phyloP scores from a whole-genome alignment of 257 asterid genomes.

The Lavandula angustifolia region DNA sequence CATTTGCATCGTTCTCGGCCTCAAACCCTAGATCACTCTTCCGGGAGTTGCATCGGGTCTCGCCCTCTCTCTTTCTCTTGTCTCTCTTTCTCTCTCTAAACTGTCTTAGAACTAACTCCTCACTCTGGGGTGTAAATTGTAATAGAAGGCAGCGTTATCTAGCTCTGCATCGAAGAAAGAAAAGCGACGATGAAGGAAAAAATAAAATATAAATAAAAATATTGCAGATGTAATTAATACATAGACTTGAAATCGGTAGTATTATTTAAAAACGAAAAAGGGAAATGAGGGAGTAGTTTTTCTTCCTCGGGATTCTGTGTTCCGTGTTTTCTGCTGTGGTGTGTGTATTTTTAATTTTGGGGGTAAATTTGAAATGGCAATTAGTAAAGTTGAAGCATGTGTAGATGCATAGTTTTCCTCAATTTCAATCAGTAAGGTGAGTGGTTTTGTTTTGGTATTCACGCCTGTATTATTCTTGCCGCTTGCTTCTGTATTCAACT shows the following conservation, averaged over 20 bases:
- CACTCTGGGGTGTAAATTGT: neutral
- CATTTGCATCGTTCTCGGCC: slow-evolving; percentile 52
- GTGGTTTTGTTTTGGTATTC: slow-evolving; percentile 56
- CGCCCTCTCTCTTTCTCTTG: slow-evolving; percentile 27
- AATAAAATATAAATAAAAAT: too few relatives aligned
- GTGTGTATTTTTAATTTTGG: neutral
- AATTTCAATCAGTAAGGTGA: slow-evolving; percentile 43
- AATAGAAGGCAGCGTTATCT: slow-evolving; percentile 18
- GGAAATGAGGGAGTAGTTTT: slow-evolving; percentile 33
- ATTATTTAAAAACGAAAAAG: neutral
- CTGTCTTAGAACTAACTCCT: slow-evolving; percentile 26
- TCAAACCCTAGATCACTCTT: slow-evolving; percentile 54
- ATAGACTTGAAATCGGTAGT: too few relatives aligned
- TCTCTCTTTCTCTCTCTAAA: slow-evolving; percentile 7
- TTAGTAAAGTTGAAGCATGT: slow-evolving; percentile 45
- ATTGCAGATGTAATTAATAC: too few relatives aligned
- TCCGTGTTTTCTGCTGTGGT: slow-evolving; percentile 46
- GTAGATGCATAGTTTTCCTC: slow-evolving; percentile 80
- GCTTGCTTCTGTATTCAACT: neutral
- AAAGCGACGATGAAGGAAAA: neutral
- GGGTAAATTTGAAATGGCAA: slow-evolving; percentile 17
- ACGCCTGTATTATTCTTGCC: slow-evolving; percentile 31
- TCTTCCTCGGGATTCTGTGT: slow-evolving; percentile 78
- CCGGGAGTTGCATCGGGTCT: slow-evolving; percentile 57
- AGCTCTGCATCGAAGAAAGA: slow-evolving; percentile 42